Base-by-base conservation (phyloP, 768 basidiomycete species). In the Tricholoma flavovirens region DNA sequence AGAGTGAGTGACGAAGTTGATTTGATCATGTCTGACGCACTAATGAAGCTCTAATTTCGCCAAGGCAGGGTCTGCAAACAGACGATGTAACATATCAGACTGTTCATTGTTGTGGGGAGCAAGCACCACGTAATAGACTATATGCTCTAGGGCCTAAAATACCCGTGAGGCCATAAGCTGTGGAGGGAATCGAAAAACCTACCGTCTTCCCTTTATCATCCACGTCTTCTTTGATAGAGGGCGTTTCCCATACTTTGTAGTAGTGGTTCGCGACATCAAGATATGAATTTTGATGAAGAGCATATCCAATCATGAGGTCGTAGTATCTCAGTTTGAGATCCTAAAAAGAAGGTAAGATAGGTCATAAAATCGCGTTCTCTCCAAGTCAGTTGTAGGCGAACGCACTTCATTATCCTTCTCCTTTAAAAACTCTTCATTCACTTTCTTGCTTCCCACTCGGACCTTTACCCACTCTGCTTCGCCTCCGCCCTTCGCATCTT, bases 61-160 rank as follows among this genome's bases (percentile, higher is more conserved):
- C 40, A 98, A 72, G 21, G 88, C 86, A 21, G 93, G 82, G 69
- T 98, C 86, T 45, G 76, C 75, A 65, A 81, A 90, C 29, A 96
- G 77, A 65, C 91, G 90, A 68, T 98, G 86, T 45, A 99, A 75
- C 88, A 98, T 94, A 68, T 98, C 94, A 2, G 88, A 92, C 71
- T 99, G 97, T 71, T 98, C 96, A 67, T 99, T 98, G 69, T 88
- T 90, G 69, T 98, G 89, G 3, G 94, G 87, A 1, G 96, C 90
- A 48, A 98, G 86, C 22, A 97, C 84, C 54, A 98, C 82, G 65
- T 95, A 98, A 73, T 92, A 95, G 45, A 95, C 87, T 55, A 98
- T 94, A 69, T 94, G 90, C 67, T 97, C 93, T 14, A 98, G 80
- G 24, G 93, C 92, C 91, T 97, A 60, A 22, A 45, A 17, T 42